Base-by-base conservation (phyloP, 768 basidiomycete species). In the Butyriboletus loyo region DNA sequence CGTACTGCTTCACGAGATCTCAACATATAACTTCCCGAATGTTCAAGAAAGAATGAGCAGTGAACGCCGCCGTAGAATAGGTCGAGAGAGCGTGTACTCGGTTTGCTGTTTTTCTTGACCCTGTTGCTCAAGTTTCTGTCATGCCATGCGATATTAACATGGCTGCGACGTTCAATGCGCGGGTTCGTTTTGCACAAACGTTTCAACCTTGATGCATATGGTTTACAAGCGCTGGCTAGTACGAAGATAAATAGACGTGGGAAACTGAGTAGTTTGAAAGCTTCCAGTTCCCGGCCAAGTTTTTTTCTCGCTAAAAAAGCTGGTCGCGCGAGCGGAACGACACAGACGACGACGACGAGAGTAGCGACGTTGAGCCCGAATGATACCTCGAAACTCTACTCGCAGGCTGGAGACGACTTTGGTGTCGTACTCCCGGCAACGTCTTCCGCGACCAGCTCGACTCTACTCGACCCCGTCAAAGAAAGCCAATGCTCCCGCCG, bases 391-490 rank as follows among this genome's bases (percentile, higher is more conserved):
- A 44, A 55, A 54, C 4, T 57, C 69, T 56, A 19, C 66, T 40
- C 66, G 52, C 43, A 61, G 19, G 24, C 21, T 67, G 36, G 67
- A 67, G 65, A 73, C 72, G 65, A 70, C 77, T 74, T 73, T 74
- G 58, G 58, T 83, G 78, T 79, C 78, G 72, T 86, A 67, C 70
- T 72, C 86, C 65, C 77, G 86, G 25, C 85, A 87, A 66, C 63
- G 75, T 59, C 82, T 88, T 51, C 84, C 84, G 22, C 80, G 86
- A 44, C 84, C 86, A 46, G 82, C 84, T 37, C 82, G 86, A 57
- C 76, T 85, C 40, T 87, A 85, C 67, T 86, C 87, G 17, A 77
- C 86, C 0, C 83, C 85, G 14, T 76, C 86, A 47, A 81, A 79
- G 72, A 74, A 61, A 53, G 69, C 66, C 44, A 75, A 75, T 63